Evolutionary conservation across 768 basidiomycete genomes (phyloP), one percentile per base, ranked within the genome.

Genomic region (Steccherinum ochraceum): DNA sequence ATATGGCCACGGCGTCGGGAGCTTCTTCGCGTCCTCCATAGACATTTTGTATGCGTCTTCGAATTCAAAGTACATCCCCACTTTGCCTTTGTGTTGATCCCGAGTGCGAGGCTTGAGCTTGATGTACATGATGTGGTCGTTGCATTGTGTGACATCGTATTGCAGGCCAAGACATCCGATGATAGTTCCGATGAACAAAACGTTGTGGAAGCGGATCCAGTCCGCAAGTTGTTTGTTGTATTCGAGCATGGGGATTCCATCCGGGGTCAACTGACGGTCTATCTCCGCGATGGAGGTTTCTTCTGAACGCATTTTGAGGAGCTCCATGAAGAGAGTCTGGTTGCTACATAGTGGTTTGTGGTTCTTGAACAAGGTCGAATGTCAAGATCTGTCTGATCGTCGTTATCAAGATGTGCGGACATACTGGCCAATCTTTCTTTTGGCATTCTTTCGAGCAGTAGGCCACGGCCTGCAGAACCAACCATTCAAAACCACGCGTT

Each of bases 141-240:
- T 49, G 52, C 64, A 58, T 5, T 52, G 51, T 13, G 62, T 59
- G 13, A 66, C 60, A 24, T 51, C 58, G 30, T 7, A 35, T 16
- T 7, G 7, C 7, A 35, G 30, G 30, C 16, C 30, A 16, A 35
- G 30, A 16, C 30, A 35, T 7, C 16, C 7, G 7, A 16, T 16
- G 30, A 16, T 16, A 16, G 30, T 16, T 7, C 30, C 30, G 60
- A 67, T 64, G 40, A 66, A 58, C 12, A 61, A 59, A n/a, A 52
- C 30, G 51, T 40, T 59, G 54, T 67, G 64, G 50, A 57, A 64
- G 45, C 61, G 61, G 53, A 65, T 59, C 67, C 68, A 67, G 48
- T 64, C 64, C 45, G 64, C 63, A 46, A 69, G 62, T n/a, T 57
- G 61, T 45, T 55, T 48, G 53, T 67, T 61, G 27, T 66, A 62